Evolutionary conservation across 1,139 yeast genomes (phyloP), one percentile per base, ranked within the genome.

Genomic region (Saccharomyces hybrid): DNA sequence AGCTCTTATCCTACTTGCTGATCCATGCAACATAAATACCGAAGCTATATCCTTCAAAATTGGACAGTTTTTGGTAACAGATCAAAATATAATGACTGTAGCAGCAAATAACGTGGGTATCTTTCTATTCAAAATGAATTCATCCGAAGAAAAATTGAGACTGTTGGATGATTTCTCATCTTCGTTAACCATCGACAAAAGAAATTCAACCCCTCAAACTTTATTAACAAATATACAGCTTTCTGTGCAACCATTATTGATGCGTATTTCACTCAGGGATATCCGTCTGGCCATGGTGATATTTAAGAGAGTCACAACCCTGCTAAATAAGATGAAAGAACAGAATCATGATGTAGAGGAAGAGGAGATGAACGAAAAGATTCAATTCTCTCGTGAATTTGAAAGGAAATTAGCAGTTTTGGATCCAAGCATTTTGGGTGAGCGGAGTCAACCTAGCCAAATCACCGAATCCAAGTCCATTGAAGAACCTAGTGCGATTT

Each of bases 21-120:
- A 91, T 66, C 88, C 96, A 1, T 77, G 85, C 1, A 74, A 77
- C 9, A 66, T 70, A 1, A 79, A 84, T 58, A 82, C 96, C 0
- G 96, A 91, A 63, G 99, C 99, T 0, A 79, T 93, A 57, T 96
- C 93, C 1, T 86, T 93, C 71, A 88, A 88, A 62, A 83, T 90
- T 16, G 95, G 86, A 56, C 96, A 91, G 64, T 71, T 91, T 7
- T 72, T 87, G 50, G 64, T 89, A 4, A 80, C 93, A 0, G 83
- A 87, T 57, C 90, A 87, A 63, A 81, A 83, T 56, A 77, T 82
- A 1, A 55, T 63, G 0, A 80, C 91, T 1, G 69, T 90, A 7
- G 83, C 90, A 14, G 85, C 88, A 0, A 81, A 84, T 60, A 88
- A 87, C 58, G 81, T 90, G 53, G 98, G 99, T 1, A 82, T 95